A percentile compares a stretch with the other conserved stretches of the same genome.
phyloP scores from a whole-genome alignment of 2,329 filamentous ascomycete species.

The Ophiostoma ips region DNA sequence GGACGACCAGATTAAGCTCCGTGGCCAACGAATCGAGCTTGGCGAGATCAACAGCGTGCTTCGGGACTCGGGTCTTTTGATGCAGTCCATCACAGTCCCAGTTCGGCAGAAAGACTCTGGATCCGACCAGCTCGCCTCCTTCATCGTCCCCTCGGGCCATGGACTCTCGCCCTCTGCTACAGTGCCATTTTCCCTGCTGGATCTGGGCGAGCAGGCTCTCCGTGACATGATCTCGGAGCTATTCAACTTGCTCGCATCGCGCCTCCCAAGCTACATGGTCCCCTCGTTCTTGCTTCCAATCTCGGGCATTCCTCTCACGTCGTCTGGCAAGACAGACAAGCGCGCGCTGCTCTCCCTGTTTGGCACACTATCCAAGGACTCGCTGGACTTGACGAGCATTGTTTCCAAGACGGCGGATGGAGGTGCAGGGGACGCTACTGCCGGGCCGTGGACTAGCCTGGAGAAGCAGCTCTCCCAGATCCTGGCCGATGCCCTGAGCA shows the following conservation, averaged over 20 bases:
- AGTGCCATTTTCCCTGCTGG: conserved; percentile 23
- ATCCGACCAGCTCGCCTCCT: conserved; percentile 47
- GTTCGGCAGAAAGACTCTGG: conserved; percentile 26
- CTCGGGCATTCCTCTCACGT: conserved; percentile 52
- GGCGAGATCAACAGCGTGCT: conserved; percentile 57
- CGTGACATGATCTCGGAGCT: conserved; percentile 27
- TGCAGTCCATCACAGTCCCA: conserved; percentile 52
- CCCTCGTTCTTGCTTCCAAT: conserved; percentile 62
- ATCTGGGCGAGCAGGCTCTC: conserved; percentile 18
- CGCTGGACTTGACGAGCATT: conserved; percentile 12
- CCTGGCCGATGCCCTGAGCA: conserved; percentile 36
- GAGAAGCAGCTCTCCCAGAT: conserved; percentile 43
- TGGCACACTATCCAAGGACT: conserved; percentile 26
- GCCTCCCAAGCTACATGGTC: conserved; percentile 64
- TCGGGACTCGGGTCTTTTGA: conserved; percentile 34
- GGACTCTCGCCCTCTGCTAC: conserved; percentile 4
- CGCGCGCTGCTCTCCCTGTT: conserved; percentile 36
- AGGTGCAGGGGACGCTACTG: not conserved
- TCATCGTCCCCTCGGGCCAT: conserved; percentile 42
- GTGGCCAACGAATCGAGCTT: conserved; percentile 68
- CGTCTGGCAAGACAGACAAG: conserved; percentile 62
- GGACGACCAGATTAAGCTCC: conserved; percentile 70
- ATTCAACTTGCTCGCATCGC: conserved; percentile 37
- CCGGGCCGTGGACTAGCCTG: conserved; percentile 14
- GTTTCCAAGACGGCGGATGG: not conserved